Conservation (phyloP, 2,329 filamentous ascomycete genomes). For the Cytospora schulzeri region DNA sequence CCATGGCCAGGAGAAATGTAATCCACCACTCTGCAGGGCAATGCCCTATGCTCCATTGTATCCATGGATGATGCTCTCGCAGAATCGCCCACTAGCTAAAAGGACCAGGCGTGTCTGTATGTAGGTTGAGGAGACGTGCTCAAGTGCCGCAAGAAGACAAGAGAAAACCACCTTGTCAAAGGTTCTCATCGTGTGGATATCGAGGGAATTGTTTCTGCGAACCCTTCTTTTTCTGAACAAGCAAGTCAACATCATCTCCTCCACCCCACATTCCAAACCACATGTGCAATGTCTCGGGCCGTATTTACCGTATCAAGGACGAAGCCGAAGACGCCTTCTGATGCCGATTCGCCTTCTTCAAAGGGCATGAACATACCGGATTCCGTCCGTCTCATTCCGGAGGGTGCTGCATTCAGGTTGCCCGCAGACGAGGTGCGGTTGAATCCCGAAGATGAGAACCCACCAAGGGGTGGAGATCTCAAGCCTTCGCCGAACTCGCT, state of each 20-base stretch:
- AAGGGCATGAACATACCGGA: slow-evolving; percentile 93
- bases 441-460: slow-evolving; percentile 37
- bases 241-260: slow-evolving; percentile 48
- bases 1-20: slow-evolving; percentile 12
- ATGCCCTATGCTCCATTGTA: slow-evolving; percentile 16
- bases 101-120: slow-evolving; percentile 5
- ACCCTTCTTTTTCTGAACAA: slow-evolving; percentile 37
- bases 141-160: slow-evolving; percentile 12
- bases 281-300: slow-evolving; percentile 69
- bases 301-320: slow-evolving; percentile 81
- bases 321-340: slow-evolving; percentile 71
- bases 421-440: slow-evolving; percentile 51
- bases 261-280: slow-evolving; percentile 73
- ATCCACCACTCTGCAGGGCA: slow-evolving; percentile 18
- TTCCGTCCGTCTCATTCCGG: slow-evolving; percentile 73
- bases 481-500: slow-evolving; percentile 28
- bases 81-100: slow-evolving; percentile 25
- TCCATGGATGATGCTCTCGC: slow-evolving; percentile 25
- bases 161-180: slow-evolving; percentile 9
- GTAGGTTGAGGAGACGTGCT: slow-evolving; percentile 16
- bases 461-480: slow-evolving; percentile 29
- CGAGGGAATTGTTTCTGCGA: slow-evolving; percentile 18
- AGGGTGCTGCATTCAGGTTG: slow-evolving; percentile 54
- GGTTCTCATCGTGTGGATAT: slow-evolving; percentile 16
- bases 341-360: slow-evolving; percentile 70